These are phyloP conservation scores for Trichothecium roseum DNA, from an alignment of 2,329 filamentous ascomycete species.

Conservation along the genomic window DNA sequence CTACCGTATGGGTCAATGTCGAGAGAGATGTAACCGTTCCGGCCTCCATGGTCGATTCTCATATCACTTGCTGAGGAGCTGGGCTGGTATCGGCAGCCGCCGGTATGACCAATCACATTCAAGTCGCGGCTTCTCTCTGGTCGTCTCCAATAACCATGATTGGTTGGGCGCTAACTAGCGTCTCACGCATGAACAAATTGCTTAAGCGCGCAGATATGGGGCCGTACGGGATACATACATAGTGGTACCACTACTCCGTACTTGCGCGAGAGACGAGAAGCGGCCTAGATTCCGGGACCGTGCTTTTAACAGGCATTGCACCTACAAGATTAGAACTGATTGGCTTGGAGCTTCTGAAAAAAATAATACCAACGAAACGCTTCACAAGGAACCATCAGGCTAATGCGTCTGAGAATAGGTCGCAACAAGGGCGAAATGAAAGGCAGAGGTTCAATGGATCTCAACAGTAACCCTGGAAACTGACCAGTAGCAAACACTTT, in stretches of 20 bases:
- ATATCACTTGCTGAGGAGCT: not conserved
- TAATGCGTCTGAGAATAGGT: slow-evolving; percentile 12
- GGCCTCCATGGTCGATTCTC: not conserved
- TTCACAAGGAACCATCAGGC: slow-evolving; percentile 1
- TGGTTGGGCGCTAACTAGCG: slow-evolving; percentile 2
- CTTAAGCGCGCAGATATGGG: slow-evolving; percentile 4
- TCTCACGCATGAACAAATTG: too few relatives aligned
- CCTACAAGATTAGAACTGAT: slow-evolving; percentile 3
- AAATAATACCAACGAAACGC: not conserved
- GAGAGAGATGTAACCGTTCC: too few relatives aligned
- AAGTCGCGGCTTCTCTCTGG: not conserved
- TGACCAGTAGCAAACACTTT: too few relatives aligned
- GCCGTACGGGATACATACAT: too few relatives aligned
- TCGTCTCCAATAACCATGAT: not conserved
- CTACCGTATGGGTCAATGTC: too few relatives aligned
- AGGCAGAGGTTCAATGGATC: slow-evolving; percentile 1
- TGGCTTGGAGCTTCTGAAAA: slow-evolving; percentile 1
- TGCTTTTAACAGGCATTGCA: too few relatives aligned
- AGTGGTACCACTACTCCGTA: too few relatives aligned
- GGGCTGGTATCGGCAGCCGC: slow-evolving; percentile 12
- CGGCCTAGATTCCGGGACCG: not conserved
- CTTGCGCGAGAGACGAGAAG: too few relatives aligned
- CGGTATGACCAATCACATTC: not conserved
- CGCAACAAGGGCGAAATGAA: slow-evolving; percentile 19
- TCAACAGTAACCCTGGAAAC: not conserved